Percentiles rank a stretch among this genome's conserved stretches.
phyloP scores from a whole-genome alignment of 495 filamentous ascomycete species.

The Penicillium desertorum region DNA sequence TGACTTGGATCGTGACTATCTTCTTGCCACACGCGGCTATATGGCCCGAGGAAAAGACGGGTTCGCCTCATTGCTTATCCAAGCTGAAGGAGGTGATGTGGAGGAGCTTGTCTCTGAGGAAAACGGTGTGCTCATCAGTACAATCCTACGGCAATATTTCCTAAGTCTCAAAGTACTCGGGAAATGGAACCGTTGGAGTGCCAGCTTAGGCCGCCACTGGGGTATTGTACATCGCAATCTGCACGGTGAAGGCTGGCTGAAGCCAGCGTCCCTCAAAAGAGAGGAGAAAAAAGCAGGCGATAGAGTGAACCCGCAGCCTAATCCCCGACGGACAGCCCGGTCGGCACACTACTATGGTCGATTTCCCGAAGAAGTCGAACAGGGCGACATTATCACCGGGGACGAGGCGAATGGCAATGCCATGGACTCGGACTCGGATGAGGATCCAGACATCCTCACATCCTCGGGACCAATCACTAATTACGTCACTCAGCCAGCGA shows the following conservation, averaged over 20 bases:
- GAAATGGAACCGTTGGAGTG: constrained; percentile 67
- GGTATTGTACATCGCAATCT: constrained; percentile 55
- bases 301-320: constrained; percentile 19
- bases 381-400: constrained; percentile 26
- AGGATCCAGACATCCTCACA: constrained; percentile 43
- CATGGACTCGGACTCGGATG: constrained; percentile 49
- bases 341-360: constrained; percentile 43
- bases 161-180: constrained; percentile 76
- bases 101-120: constrained; percentile 81
- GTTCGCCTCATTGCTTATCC: constrained; percentile 66
- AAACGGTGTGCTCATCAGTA: constrained; percentile 79
- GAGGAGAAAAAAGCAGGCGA: constrained; percentile 35
- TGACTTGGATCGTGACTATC: constrained; percentile 60
- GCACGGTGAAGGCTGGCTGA: constrained; percentile 41
- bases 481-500: constrained; percentile 43
- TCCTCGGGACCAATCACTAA: constrained; percentile 38
- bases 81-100: constrained; percentile 67
- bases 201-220: constrained; percentile 61
- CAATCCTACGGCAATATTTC: constrained; percentile 85
- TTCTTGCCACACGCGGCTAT: constrained; percentile 74
- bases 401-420: constrained; percentile 32
- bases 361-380: constrained; percentile 43
- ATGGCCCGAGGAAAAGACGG: constrained; percentile 89
- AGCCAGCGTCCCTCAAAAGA: constrained; percentile 31
- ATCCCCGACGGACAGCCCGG: constrained; percentile 27